Evolutionary conservation across 2,329 filamentous ascomycete species (phyloP), one percentile per base, ranked within the genome.

Genomic region (Phialocephala subalpina): DNA sequence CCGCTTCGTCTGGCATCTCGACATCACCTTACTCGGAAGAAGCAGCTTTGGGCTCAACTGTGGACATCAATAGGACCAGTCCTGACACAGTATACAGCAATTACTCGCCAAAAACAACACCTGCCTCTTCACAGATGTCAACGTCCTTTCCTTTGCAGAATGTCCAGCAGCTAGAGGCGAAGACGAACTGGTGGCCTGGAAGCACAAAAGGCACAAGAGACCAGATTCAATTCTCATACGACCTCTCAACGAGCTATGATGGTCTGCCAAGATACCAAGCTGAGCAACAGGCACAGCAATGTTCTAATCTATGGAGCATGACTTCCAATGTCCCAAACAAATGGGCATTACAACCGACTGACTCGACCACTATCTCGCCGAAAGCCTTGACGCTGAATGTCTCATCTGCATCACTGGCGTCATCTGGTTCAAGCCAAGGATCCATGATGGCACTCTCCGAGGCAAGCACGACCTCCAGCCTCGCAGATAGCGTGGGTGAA

Each of bases 321-420:
- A 12, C 20, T 2, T 47, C 53, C 6, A 53, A 11, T 11, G 29
- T 40, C 27, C n/a, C 52, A n/a, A 60, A 55, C 12, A 59, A 63
- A 27, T 73, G 70, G 68, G 35, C 60, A 55, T 16, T 65, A n/a
- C 36, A 64, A 25, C 25, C 57, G 3, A 20, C 58, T 14, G 53
- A 55, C 36, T 58, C 70, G 27, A 69, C 58, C 36, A 75, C 73
- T 9, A 70, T 76, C 16, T 75, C 69, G 14, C 74, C 73, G 3
- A 72, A 71, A 56, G 64, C 68, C 11, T 62, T 75, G 49, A 69
- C 67, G 33, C 42, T 74, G 29, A 65, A 68, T 36, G 57, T 64
- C 33, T 63, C 70, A 1, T 65, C 65, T 3, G 40, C 63, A 9
- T 58, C 67, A 3, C 40, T 70, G 11, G 68, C 70, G 18, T 67